Percentiles rank a stretch among this genome's conserved stretches.
phyloP scores from a whole-genome alignment of 2,329 filamentous ascomycete genomes.

The Phialocephala subalpina region DNA sequence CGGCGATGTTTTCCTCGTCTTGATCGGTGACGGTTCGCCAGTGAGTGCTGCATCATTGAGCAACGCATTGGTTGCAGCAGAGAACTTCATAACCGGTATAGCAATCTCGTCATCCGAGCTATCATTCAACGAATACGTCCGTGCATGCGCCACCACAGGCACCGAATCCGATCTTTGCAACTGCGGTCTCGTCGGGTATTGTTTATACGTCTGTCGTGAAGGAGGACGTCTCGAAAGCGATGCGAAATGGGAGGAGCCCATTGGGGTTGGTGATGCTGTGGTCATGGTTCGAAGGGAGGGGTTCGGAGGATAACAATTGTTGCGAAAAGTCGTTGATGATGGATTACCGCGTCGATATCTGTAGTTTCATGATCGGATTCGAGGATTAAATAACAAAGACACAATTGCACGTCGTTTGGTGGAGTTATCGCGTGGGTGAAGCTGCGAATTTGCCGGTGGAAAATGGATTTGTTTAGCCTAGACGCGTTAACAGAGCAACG shows the following conservation, averaged over 20 bases:
- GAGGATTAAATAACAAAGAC: conserved; percentile 28
- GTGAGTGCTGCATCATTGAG: conserved; percentile 65
- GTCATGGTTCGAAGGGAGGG: conserved; percentile 50
- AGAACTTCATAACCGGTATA: conserved; percentile 86
- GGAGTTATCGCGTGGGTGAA: conserved; percentile 38
- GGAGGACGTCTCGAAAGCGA: conserved; percentile 60
- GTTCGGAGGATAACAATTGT: conserved; percentile 24
- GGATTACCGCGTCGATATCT: conserved; percentile 31
- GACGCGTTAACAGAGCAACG: conserved; percentile 6
- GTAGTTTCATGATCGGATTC: conserved; percentile 38
- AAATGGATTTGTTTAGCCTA: conserved; percentile 22
- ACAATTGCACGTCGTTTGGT: conserved; percentile 38
- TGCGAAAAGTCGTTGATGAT: conserved; percentile 24
- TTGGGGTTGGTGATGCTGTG: conserved; percentile 62
- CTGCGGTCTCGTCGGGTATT: conserved; percentile 55
- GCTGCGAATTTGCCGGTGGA: conserved; percentile 12
- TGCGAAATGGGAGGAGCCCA: conserved; percentile 56
- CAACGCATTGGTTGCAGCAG: conserved; percentile 88
- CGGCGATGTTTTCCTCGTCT: conserved; percentile 28
- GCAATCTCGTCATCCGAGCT: conserved; percentile 96
- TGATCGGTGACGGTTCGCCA: conserved; percentile 36
- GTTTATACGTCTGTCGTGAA: conserved; percentile 59
- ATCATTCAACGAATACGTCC: conserved; percentile 69
- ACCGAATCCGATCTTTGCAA: conserved; percentile 32
- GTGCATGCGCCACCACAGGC: conserved; percentile 43